Base-by-base conservation (phyloP, 176 grass and related monocot species). In the Zoysia pacifica region DNA sequence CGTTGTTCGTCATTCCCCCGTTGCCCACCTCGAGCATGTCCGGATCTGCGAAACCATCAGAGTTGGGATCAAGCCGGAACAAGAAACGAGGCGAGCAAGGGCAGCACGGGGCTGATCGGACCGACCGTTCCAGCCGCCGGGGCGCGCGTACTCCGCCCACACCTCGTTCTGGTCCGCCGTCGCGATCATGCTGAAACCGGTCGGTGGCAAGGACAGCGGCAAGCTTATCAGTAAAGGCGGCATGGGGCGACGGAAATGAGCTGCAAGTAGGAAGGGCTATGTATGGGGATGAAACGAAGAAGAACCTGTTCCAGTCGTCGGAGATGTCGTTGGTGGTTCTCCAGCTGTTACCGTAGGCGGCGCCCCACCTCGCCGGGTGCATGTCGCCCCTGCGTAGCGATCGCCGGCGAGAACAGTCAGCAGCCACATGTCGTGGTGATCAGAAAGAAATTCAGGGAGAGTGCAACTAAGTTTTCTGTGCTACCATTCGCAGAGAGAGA, bases 21-120 rank as follows among this genome's bases (percentile, higher is more conserved):
- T 98, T 98, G 54, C 96, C 96, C 37, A 98, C 85, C 77, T 94
- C 96, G 3, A 98, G 96, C 96, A 98, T 95, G 81, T 95, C 93
- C 39, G 89, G 93, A 18, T 92, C 92, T 91, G 86, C 73, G 65
- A 49, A 12, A 50, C 75, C 50, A 15, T 16, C 7, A 50, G 2
- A 56, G 62, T 6, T 20, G 20, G 20, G n/a, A 36, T 48, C 68
- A 55, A 10, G 11, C 7, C 45, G 18, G 51, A 49, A 11, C 2
- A 49, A 49, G 11, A 11, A 10, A 28, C 28, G 28, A 28, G 28
- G 28, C 28, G 28, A 28, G 28, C 28, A 28, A 28, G 28, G 28
- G 28, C 28, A 28, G 6, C 44, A 45, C 5, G 6, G 5, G 43
- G 11, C 65, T 18, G 10, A 64, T 9, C 16, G 47, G n/a, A 68